Conservation (phyloP, 129 eudicot genomes). For the Centella asiatica region DNA sequence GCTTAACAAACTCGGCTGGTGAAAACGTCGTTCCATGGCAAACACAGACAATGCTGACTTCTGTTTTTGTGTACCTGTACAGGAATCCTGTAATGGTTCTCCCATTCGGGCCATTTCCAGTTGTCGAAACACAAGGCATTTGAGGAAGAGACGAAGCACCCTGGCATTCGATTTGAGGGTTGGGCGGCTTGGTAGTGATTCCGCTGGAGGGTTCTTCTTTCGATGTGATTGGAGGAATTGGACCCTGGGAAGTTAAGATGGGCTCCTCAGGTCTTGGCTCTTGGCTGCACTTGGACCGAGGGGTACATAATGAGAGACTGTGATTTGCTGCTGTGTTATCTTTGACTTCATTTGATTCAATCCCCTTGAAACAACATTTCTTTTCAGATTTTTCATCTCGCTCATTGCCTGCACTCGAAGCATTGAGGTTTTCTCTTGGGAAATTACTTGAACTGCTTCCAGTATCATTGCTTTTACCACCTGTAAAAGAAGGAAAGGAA, state of each 20-base stretch:
- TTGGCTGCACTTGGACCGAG: conserved; percentile 1
- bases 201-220: background rate
- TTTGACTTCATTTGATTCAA: background rate
- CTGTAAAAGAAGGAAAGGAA: conserved; percentile 15
- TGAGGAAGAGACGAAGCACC: conserved; percentile 17
- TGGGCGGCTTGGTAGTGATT: conserved; percentile 10
- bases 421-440: background rate
- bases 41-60: conserved; percentile 68
- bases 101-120: conserved; percentile 79
- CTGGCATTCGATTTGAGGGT: conserved; percentile 1
- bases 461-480: conserved; percentile 30
- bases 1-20: conserved; percentile 78
- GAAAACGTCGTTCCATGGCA: conserved; percentile 77
- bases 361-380: conserved; percentile 1
- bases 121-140: conserved; percentile 73
- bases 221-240: background rate
- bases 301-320: too few relatives aligned
- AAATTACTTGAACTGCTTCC: conserved; percentile 46
- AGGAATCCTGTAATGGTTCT: conserved; percentile 59
- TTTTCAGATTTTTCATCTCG: conserved; percentile 2
- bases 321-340: conserved; percentile 1
- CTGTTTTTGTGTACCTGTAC: conserved; percentile 49
- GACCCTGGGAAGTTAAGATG: background rate
- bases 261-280: background rate
- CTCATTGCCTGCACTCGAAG: conserved; percentile 17